Evolutionary conservation across 2,329 filamentous ascomycete species (phyloP), one percentile per base, ranked within the genome.

Genomic region (Aspergillus arachidicola): DNA sequence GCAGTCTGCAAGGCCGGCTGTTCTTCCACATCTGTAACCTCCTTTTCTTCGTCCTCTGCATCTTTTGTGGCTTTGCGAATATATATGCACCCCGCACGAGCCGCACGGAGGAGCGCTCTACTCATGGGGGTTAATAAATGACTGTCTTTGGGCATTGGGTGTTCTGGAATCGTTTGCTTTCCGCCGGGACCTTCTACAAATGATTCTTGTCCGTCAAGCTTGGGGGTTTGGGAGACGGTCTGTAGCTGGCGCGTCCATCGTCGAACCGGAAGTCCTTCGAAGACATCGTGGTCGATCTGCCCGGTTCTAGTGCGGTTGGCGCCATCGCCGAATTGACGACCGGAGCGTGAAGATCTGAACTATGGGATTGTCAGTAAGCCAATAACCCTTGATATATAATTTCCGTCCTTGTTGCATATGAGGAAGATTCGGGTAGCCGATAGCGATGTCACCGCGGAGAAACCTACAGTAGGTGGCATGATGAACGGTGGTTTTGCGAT

Each of bases 141-240:
- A 34, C 88, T 91, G 75, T 97, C 94, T 71, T 91, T 91, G 45
- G 94, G 94, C 92, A 97, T 94, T 51, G 92, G 89, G 21, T 93
- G 85, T 73, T 97, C 94, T 55, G 88, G 89, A 86, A 81, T 83
- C 7, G 67, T 68, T 34, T 73, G 70, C 32, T 71, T 72, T 58
- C 70, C 71, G 36, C 63, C 68, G 12, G 72, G 69, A 10, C 71
- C 70, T 54, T 73, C 66, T 14, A 73, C 68, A 5, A 69, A 60
- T 9, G 75, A 66, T 36, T 77, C 72, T 3, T 73, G 83, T 32
- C 84, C 87, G 70, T 94, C 90, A 66, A 87, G 82, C 43, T 87
- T 84, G 11, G 85, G 81, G 14, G 87, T 87, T 58, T 92, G 89
- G 68, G 87, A 88, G 73, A 94, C 81, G 48, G 81, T 89, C 61